phyloP scores from a whole-genome alignment of 2,329 filamentous ascomycete genomes.

The Botrytis elliptica region DNA sequence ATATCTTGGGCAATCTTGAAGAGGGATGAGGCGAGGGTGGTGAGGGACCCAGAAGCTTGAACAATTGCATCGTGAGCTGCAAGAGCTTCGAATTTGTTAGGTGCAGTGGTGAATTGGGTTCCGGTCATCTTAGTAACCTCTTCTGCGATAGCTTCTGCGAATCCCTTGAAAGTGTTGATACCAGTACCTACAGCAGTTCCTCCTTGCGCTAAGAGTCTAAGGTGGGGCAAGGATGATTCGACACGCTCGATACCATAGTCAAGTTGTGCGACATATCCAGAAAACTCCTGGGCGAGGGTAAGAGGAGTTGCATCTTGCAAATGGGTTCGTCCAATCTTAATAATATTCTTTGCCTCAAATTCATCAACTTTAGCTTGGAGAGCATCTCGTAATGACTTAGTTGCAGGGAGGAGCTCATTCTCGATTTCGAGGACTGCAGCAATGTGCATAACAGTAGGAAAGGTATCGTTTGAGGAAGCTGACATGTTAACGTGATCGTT shows the following conservation, averaged over 20 bases:
- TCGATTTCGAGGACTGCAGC: slow-evolving; percentile 93
- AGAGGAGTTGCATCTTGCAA: slow-evolving; percentile 95
- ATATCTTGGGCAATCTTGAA: slow-evolving; percentile 99
- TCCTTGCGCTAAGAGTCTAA: slow-evolving; percentile 87
- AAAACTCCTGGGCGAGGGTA: slow-evolving; percentile 96
- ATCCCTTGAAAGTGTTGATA: slow-evolving; percentile 95
- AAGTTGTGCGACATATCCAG: slow-evolving; percentile 92
- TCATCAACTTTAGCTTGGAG: slow-evolving; percentile 85
- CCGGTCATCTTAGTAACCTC: slow-evolving; percentile 93
- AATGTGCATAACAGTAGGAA: slow-evolving; percentile 99
- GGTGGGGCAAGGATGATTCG: slow-evolving; percentile 76
- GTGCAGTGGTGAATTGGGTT: slow-evolving; percentile 89
- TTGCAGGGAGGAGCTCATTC: slow-evolving; percentile 76
- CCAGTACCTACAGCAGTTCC: slow-evolving; percentile 96
- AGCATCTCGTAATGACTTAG: slow-evolving; percentile 77
- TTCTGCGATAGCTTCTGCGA: slow-evolving; percentile 86
- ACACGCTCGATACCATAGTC: slow-evolving; percentile 88
- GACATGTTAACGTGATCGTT: slow-evolving; percentile 99
- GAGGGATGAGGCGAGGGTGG: slow-evolving; percentile 86
- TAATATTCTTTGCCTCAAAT: slow-evolving; percentile 82
- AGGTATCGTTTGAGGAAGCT: slow-evolving; percentile 97
- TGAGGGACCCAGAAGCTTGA: slow-evolving; percentile 88
- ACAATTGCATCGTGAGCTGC: slow-evolving; percentile 95
- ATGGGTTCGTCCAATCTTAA: slow-evolving; percentile 98
- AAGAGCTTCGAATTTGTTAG: slow-evolving; percentile 98